Conservation (phyloP, 495 filamentous ascomycete genomes). For the Podospora comata region DNA sequence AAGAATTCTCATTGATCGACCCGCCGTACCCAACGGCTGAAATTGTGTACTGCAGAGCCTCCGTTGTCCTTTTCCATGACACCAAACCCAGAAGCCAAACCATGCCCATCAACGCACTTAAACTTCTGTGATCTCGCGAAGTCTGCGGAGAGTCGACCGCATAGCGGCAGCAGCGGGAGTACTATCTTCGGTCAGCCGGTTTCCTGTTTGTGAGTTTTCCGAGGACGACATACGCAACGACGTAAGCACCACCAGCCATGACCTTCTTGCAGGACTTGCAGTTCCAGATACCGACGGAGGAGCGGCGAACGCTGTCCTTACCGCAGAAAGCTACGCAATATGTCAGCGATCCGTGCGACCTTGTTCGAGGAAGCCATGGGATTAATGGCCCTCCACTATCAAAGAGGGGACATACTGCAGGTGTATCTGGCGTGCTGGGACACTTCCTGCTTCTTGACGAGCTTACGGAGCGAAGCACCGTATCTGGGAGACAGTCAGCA, state of each 20-base stretch:
- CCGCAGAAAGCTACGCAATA: slow-evolving; percentile 72
- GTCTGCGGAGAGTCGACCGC: slow-evolving; percentile 93
- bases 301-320: slow-evolving; percentile 88
- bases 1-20: slow-evolving; percentile 38
- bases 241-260: slow-evolving; percentile 94
- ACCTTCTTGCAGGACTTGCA: slow-evolving; percentile 93
- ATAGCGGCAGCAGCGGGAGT: slow-evolving; percentile 95
- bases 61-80: slow-evolving; percentile 40
- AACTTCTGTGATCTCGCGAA: slow-evolving; percentile 97
- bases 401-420: slow-evolving; percentile 65
- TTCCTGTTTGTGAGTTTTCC: slow-evolving; percentile 23
- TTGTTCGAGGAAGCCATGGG: not conserved
- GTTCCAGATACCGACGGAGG: slow-evolving; percentile 93
- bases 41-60: slow-evolving; percentile 34
- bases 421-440: slow-evolving; percentile 92
- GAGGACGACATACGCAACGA: slow-evolving; percentile 75
- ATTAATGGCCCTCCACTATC: not conserved
- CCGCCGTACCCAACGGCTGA: slow-evolving; percentile 33
- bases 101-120: slow-evolving; percentile 45
- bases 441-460: slow-evolving; percentile 99
- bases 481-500: slow-evolving; percentile 56
- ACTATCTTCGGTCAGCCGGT: slow-evolving; percentile 42
- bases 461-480: slow-evolving; percentile 99
- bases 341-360: not conserved
- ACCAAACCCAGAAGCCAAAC: slow-evolving; percentile 37